phyloP scores from a whole-genome alignment of 2,329 filamentous ascomycete genomes.

The Colletotrichum destructivum region DNA sequence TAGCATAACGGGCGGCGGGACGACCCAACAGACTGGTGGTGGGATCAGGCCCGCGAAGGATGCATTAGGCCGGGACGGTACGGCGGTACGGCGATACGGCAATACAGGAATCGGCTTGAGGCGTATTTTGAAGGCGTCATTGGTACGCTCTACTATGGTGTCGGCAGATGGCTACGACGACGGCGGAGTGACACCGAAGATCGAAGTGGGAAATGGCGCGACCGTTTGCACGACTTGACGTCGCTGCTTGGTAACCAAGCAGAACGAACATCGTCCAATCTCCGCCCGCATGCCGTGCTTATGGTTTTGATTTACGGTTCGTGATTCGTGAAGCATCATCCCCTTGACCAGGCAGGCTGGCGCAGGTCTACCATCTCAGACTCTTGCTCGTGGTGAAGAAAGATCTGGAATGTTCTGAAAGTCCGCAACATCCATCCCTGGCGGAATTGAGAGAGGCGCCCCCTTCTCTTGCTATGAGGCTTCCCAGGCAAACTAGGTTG shows the following conservation, averaged over 20 bases:
- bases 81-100: slow-evolving; percentile 10
- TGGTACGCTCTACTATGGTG: slow-evolving; percentile 29
- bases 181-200: slow-evolving; percentile 16
- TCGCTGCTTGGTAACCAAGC: slow-evolving; percentile 39
- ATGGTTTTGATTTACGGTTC: neutral
- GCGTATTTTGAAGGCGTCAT: slow-evolving; percentile 29
- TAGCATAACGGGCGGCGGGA: slow-evolving; percentile 26
- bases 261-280: slow-evolving; percentile 11
- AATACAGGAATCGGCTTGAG: neutral
- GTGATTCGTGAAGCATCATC: neutral
- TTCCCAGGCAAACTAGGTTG: neutral
- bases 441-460: neutral
- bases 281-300: slow-evolving; percentile 30
- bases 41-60: slow-evolving; percentile 25
- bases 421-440: slow-evolving; percentile 37
- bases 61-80: slow-evolving; percentile 35
- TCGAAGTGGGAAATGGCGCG: slow-evolving; percentile 11
- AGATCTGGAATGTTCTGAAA: slow-evolving; percentile 33
- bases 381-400: neutral
- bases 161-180: neutral
- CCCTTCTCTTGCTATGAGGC: slow-evolving; percentile 22
- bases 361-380: slow-evolving; percentile 7
- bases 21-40: slow-evolving; percentile 24
- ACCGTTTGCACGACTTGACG: slow-evolving; percentile 16
- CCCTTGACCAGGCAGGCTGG: slow-evolving; percentile 5